Evolutionary conservation across 371 early-diverging fungal species (phyloP).

Genomic region (Apophysomyces sp.): DNA sequence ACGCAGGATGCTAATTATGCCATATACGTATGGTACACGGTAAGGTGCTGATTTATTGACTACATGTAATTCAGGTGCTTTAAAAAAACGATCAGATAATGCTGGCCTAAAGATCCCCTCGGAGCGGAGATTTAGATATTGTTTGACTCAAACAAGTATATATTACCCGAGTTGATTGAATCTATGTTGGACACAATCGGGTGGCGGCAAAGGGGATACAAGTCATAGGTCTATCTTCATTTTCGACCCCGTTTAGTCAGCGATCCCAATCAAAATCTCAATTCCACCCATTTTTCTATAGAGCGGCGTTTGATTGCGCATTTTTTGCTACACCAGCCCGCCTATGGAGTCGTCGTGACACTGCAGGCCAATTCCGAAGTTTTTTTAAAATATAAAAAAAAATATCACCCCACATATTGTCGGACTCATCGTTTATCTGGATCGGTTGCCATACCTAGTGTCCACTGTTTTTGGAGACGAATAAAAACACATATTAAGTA

Average conservation of each 20-base stretch:
- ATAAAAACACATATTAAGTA: no score
- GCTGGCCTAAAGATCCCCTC: background rate
- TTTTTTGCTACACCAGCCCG: constrained; percentile 1
- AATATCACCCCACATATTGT: background rate
- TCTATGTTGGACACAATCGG: background rate
- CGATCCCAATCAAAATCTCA: background rate
- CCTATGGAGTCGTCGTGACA: background rate
- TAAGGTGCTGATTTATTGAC: background rate
- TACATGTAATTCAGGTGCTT: background rate
- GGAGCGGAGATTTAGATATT: background rate
- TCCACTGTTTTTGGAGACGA: no score
- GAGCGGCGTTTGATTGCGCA: constrained; percentile 1
- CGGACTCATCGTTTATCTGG: background rate
- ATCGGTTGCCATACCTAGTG: background rate
- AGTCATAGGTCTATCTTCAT: background rate
- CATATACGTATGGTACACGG: background rate
- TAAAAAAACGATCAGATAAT: background rate
- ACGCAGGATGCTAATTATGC: background rate
- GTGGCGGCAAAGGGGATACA: background rate
- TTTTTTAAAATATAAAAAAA: background rate
- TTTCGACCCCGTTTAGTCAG: background rate
- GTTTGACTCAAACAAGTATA: background rate
- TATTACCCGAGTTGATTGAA: background rate
- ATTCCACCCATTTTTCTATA: background rate
- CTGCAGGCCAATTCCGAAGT: background rate